Conservation (phyloP, 192 early-diverging fungal genomes). For the Coemansia sp. region DNA sequence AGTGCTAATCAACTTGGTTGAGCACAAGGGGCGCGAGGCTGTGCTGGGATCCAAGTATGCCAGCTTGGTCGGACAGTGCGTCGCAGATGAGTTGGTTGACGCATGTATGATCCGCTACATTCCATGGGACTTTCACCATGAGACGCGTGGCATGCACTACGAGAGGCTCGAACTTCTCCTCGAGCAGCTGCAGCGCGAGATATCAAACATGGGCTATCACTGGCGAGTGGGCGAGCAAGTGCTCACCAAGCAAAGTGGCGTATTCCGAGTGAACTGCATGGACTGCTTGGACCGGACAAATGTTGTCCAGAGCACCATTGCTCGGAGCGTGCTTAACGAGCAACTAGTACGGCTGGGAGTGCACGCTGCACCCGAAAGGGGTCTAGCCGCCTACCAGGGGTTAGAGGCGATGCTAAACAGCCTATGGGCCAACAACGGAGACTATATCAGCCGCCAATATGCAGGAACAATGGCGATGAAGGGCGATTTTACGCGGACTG, state of each 20-base stretch:
- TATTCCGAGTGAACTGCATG: conserved; percentile 89
- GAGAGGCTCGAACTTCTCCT: conserved; percentile 83
- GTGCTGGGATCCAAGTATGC: conserved; percentile 66
- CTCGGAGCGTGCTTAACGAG: conserved; percentile 63
- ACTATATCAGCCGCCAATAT: conserved; percentile 75
- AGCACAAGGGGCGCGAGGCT: conserved; percentile 67
- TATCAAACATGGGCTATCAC: conserved; percentile 65
- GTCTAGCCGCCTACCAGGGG: conserved; percentile 62
- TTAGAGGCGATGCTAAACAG: conserved; percentile 70
- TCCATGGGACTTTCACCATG: conserved; percentile 94
- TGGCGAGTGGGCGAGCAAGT: conserved; percentile 27
- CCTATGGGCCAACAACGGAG: conserved; percentile 81
- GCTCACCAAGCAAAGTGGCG: conserved; percentile 54
- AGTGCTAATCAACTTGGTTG: conserved; percentile 67
- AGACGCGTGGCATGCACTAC: conserved; percentile 90
- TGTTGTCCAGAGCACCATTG: conserved; percentile 77
- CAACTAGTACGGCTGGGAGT: conserved; percentile 71
- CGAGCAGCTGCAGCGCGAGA: conserved; percentile 65
- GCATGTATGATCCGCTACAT: conserved; percentile 61
- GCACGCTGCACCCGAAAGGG: conserved; percentile 65
- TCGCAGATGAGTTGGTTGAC: conserved; percentile 42
- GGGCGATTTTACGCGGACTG: conserved; percentile 76
- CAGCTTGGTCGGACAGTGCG: conserved; percentile 53
- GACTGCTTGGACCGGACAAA: conserved; percentile 98
- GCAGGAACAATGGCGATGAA: conserved; percentile 79